Evolutionary conservation across 2,329 filamentous ascomycete genomes (phyloP), one percentile per base, ranked within the genome.

Genomic region (Microsporum ferrugineum): DNA sequence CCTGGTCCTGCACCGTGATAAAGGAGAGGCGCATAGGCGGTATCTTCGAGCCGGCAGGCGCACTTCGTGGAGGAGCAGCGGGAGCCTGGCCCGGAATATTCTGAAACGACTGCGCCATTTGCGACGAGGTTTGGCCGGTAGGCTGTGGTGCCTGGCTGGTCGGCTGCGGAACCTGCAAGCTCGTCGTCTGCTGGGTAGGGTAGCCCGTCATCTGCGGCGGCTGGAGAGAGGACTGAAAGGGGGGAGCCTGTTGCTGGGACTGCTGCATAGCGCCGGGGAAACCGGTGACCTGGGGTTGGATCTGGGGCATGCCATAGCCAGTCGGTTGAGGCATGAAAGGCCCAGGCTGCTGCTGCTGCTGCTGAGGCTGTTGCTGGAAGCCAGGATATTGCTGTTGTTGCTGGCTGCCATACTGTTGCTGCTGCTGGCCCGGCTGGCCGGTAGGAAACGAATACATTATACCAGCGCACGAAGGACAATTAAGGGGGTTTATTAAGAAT

Each of bases 11-110:
- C 31, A 89, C 91, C 2, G 92, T 96, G 70, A 99, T 96, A 73
- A 99, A 99, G 2, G 91, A 96, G 63, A 99, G 78, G 57, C 94
- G 84, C 66, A 97, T 95, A 72, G 88, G 97, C 33, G 94, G 94
- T 61, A 99, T 96, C 77, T 88, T 94, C 67, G 83, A 86, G 10
- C 81, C 76, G 49, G 79, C 63, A 36, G 87, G 81, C 65, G 87
- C 84, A 68, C 87, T 82, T 12, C 84, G 77, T 68, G 87, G 82
- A 10, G 84, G 76, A 8, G 84, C 80, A 12, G 84, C 76, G 7
- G 84, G 76, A 33, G 82, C 78, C 17, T 80, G 75, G 29, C 79
- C 75, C 10, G 73, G 75, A 61, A 70, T 71, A 65, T 71, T 67
- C 62, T 79, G 76, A 72, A 87, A 87, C 5, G 84, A 86, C 68